Percentiles rank a stretch among this genome's conserved stretches.
phyloP scores from a whole-genome alignment of 148 eudicot genomes.

The Oxyria digyna region DNA sequence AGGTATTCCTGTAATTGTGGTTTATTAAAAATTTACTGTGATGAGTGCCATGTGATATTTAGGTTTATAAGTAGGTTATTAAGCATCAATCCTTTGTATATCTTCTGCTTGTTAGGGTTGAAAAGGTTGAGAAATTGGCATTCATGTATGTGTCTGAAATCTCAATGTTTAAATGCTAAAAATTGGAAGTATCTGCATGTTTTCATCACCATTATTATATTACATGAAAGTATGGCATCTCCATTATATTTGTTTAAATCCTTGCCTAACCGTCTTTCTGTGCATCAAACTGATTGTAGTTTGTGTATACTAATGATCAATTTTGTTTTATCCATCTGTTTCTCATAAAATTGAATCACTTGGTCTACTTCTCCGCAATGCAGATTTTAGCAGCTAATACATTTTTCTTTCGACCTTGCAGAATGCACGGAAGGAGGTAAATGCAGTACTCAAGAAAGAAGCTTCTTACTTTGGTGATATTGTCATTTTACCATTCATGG shows the following conservation, averaged over 20 bases:
- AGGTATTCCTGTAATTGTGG: not conserved
- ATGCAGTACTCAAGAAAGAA: slow-evolving; percentile 79
- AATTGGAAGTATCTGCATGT: not conserved
- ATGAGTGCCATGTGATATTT: not conserved
- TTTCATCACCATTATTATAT: not conserved
- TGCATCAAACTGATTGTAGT: not conserved
- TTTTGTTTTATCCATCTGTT: not conserved
- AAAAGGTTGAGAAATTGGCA: not conserved
- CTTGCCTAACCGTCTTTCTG: not conserved
- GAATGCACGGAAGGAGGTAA: slow-evolving; percentile 89
- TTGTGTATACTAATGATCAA: not conserved
- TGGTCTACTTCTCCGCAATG: slow-evolving; percentile 28
- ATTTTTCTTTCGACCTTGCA: slow-evolving; percentile 15
- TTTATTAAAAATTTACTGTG: not conserved
- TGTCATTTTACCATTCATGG: slow-evolving; percentile 83
- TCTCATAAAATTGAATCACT: not conserved
- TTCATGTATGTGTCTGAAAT: not conserved
- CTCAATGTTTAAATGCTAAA: not conserved
- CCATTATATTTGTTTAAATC: not conserved
- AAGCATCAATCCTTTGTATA: not conserved
- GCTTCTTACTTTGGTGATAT: slow-evolving; percentile 94
- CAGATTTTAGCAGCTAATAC: slow-evolving; percentile 22
- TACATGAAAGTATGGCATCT: not conserved
- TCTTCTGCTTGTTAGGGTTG: not conserved
- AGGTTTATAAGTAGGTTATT: not conserved